Evolutionary conservation across 805 yeast genomes (phyloP), one percentile per base, ranked within the genome.

Genomic region (Blastobotrys robertii): DNA sequence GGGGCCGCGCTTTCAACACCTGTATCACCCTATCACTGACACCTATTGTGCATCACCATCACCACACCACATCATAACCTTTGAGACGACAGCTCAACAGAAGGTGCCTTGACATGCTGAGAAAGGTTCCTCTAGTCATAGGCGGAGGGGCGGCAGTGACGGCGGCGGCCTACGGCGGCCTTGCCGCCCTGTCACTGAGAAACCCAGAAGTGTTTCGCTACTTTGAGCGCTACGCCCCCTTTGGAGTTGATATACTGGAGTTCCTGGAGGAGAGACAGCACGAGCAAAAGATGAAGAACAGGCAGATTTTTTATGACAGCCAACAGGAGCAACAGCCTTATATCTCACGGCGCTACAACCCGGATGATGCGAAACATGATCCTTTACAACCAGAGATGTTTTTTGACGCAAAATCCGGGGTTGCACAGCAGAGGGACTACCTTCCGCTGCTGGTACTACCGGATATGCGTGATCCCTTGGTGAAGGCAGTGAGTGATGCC

Each of bases 381-480:
- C 55, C 55, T 9, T 39, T 51, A 14, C 34, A 50, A 1, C 50
- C 50, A 6, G 45, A 44, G 22, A 38, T 42, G 25, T 55, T 55
- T 31, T 54, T 55, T 38, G 51, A 50, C 38, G 54, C 58, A 22
- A 38, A 47, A 10, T 41, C 52, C 8, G 59, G 59, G 11, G 43
- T 47, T 5, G 57, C 50, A 2, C 52, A 49, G 9, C 43, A 43
- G 16, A 43, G 50, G 37, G 54, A 51, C 13, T 55, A 55, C 34
- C 44, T 55, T 29, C 59, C 59, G 3, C 38, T 55, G 41, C 39
- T 55, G n/a, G 41, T 49, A 36, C 42, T 55, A 32, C 59, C 58
- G 4, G 58, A 55, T 34, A 48, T 45, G 5, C 36, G 48, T 4
- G 53, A 55, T 43, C 51, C 49, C 4, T 36, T 50, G 7, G 46